phyloP scores from a whole-genome alignment of 768 basidiomycete genomes.

The Macrolepiota dolichaula region DNA sequence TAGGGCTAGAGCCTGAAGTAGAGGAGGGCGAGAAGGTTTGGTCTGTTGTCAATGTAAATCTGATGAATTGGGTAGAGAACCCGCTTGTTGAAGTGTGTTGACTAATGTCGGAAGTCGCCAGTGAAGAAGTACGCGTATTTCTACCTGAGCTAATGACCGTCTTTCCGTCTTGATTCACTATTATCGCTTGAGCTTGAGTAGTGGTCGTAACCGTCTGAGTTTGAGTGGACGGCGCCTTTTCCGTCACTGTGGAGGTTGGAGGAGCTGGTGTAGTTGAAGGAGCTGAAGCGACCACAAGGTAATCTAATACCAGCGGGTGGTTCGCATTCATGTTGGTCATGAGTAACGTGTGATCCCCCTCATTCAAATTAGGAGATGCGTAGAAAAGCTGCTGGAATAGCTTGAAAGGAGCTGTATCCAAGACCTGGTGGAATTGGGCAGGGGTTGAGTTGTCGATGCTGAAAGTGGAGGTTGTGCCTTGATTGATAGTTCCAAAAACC shows the following conservation, averaged over 20 bases:
- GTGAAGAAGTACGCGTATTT: background rate
- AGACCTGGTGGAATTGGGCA: background rate
- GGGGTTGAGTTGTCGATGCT: background rate
- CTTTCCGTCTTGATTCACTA: too few species aligned
- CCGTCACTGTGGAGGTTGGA: background rate
- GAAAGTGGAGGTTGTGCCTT: background rate
- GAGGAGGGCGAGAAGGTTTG: background rate
- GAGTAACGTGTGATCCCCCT: slow-evolving; percentile 18
- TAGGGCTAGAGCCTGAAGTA: background rate
- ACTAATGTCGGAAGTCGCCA: background rate
- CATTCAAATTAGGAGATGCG: slow-evolving; percentile 14
- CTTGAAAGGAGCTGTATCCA: background rate
- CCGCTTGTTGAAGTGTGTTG: background rate
- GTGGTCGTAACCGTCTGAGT: background rate
- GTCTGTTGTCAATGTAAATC: background rate
- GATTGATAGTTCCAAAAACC: background rate
- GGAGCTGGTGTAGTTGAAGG: background rate
- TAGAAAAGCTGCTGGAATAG: slow-evolving; percentile 14
- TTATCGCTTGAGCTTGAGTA: background rate
- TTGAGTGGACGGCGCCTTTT: background rate
- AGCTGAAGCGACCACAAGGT: slow-evolving; percentile 12
- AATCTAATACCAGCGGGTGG: slow-evolving; percentile 5
- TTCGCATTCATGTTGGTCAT: slow-evolving; percentile 13
- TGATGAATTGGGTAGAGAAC: background rate
- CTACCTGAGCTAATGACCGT: background rate